Conservation (phyloP, 140 eudicot species). For the Stevia rebaudiana region DNA sequence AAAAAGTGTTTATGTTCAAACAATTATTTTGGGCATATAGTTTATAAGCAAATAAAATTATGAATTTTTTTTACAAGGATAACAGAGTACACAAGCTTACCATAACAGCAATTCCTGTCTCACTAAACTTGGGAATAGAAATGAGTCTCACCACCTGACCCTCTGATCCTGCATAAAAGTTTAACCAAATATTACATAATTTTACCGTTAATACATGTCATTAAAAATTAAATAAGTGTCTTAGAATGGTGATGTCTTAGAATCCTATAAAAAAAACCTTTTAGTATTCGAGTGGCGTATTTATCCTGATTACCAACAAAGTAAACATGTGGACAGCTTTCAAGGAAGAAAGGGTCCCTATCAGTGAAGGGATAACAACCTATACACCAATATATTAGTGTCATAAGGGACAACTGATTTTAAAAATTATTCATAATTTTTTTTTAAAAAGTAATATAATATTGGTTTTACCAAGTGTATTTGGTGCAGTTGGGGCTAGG, state of each 20-base stretch:
- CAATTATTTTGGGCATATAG: neutral
- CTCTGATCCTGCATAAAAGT: conserved; percentile 58
- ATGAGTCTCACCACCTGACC: conserved; percentile 83
- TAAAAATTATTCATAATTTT: neutral
- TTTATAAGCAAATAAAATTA: neutral
- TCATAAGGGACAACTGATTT: neutral
- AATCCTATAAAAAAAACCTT: too few relatives aligned
- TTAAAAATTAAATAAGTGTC: too few relatives aligned
- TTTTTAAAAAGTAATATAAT: neutral
- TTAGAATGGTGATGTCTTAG: neutral
- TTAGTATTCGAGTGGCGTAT: conserved; percentile 49
- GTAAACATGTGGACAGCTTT: conserved; percentile 93
- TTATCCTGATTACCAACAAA: conserved; percentile 83
- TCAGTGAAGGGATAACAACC: conserved; percentile 98
- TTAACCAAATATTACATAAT: neutral
- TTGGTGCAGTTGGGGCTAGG: conserved; percentile 94
- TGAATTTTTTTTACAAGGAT: neutral
- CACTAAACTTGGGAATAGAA: conserved; percentile 74
- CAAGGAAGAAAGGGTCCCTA: conserved; percentile 80
- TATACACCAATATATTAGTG: conserved; percentile 24
- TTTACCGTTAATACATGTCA: neutral
- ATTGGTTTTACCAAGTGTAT: conserved; percentile 81
- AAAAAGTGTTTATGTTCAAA: neutral
- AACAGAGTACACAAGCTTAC: conserved; percentile 31
- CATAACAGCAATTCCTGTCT: conserved; percentile 85